phyloP scores from a whole-genome alignment of 2,329 filamentous ascomycete genomes.

The Boeremia lycopersici region DNA sequence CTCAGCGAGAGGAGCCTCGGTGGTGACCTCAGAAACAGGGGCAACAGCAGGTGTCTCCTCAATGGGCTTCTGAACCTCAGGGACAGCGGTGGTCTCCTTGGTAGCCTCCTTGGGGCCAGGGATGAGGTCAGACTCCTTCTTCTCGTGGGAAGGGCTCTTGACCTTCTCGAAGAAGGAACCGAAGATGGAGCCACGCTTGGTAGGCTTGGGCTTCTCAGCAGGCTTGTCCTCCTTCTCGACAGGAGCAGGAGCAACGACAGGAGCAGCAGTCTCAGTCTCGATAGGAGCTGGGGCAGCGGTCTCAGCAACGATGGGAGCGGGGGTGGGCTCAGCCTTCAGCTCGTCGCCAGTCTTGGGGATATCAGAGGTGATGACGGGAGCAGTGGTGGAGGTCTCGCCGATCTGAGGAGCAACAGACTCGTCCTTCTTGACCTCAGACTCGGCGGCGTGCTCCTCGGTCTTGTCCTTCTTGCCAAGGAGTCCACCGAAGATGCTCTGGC shows the following conservation, averaged over 20 bases:
- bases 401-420: slow-evolving; percentile 38
- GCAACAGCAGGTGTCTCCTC: slow-evolving; percentile 48
- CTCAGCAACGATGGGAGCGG: slow-evolving; percentile 47
- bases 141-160: slow-evolving; percentile 60
- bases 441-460: slow-evolving; percentile 41
- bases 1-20: slow-evolving; percentile 33
- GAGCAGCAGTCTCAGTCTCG: slow-evolving; percentile 48
- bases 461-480: slow-evolving; percentile 67
- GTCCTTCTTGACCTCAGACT: slow-evolving; percentile 53
- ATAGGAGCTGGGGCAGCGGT: slow-evolving; percentile 40
- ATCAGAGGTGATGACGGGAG: slow-evolving; percentile 44
- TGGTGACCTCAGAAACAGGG: slow-evolving; percentile 37
- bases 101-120: slow-evolving; percentile 49
- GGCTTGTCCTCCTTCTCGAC: slow-evolving; percentile 45
- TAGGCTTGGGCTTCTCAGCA: slow-evolving; percentile 62
- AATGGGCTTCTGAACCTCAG: slow-evolving; percentile 42
- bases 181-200: slow-evolving; percentile 88
- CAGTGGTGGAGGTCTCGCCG: slow-evolving; percentile 42
- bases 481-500: slow-evolving; percentile 62
- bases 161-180: slow-evolving; percentile 70
- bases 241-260: slow-evolving; percentile 16
- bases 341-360: slow-evolving; percentile 35
- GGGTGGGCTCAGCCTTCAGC: slow-evolving; percentile 54
- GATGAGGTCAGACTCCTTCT: slow-evolving; percentile 72
- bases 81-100: slow-evolving; percentile 53